Evolutionary conservation across 2,329 filamentous ascomycete species (phyloP).

Genomic region (Hansfordia pulvinata): DNA sequence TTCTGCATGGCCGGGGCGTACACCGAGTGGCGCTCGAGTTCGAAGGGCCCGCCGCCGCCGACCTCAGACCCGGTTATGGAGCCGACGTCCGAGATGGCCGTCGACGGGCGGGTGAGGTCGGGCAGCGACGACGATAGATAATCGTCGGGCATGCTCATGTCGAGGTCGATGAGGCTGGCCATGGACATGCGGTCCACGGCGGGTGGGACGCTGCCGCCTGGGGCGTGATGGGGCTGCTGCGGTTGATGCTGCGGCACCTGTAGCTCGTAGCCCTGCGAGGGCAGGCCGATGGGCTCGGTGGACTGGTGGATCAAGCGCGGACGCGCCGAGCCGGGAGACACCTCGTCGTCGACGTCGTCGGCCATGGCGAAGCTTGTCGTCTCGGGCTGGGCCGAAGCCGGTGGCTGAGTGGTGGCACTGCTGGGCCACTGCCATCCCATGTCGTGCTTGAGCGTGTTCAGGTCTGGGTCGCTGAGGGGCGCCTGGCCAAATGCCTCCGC

Average conservation of each 20-base stretch:
- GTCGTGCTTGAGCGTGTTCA: conserved; percentile 34
- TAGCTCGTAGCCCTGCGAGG: conserved; percentile 26
- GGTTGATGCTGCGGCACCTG: conserved; percentile 19
- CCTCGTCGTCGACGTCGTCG: conserved; percentile 16
- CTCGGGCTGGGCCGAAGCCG: conserved; percentile 38
- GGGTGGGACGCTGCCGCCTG: conserved; percentile 37
- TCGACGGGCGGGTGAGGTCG: conserved; percentile 40
- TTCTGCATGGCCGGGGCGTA: conserved; percentile 25
- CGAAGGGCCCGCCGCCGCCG: conserved; percentile 43
- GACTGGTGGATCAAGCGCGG: conserved; percentile 34
- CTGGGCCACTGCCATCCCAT: conserved; percentile 47
- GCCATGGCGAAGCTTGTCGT: conserved; percentile 35
- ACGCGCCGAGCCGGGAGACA: conserved; percentile 18
- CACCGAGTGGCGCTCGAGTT: conserved; percentile 49
- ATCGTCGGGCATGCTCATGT: conserved; percentile 38
- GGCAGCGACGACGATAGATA: conserved; percentile 29
- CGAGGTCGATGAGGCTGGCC: conserved; percentile 37
- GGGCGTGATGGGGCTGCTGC: conserved; percentile 28
- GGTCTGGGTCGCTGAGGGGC: conserved; percentile 43
- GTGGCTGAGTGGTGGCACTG: conserved; percentile 35
- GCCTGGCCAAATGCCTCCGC: conserved; percentile 30
- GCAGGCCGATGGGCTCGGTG: conserved; percentile 31
- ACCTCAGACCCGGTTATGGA: conserved; percentile 43
- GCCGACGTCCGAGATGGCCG: conserved; percentile 43
- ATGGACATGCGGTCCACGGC: conserved; percentile 24